Conservation (phyloP, 768 basidiomycete genomes). For the Clitopilus passeckerianus region DNA sequence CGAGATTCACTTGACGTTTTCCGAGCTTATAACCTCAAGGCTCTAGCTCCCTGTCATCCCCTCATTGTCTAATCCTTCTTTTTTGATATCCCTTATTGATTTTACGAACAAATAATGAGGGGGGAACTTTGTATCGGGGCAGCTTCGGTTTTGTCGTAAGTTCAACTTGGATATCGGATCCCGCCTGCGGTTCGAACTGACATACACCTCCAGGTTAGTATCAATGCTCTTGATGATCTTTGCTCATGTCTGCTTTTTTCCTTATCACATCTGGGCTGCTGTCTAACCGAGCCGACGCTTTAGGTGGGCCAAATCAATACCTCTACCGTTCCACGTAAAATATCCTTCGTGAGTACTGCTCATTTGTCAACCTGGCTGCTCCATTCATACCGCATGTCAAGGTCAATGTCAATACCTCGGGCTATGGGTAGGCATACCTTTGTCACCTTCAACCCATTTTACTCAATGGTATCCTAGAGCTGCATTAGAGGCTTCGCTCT, state of each 20-base stretch:
- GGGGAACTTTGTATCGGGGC: slow-evolving; percentile 75
- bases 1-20: neutral
- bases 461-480: slow-evolving; percentile 27
- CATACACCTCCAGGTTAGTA: slow-evolving; percentile 26
- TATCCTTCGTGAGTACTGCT: slow-evolving; percentile 58
- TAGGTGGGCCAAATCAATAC: slow-evolving; percentile 84
- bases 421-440: slow-evolving; percentile 51
- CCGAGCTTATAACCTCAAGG: slow-evolving; percentile 8
- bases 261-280: slow-evolving; percentile 7
- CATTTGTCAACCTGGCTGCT: slow-evolving; percentile 2
- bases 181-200: slow-evolving; percentile 12
- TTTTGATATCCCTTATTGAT: slow-evolving; percentile 11
- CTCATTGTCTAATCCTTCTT: slow-evolving; percentile 9
- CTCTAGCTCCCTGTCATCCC: slow-evolving; percentile 13
- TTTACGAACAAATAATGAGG: slow-evolving; percentile 39
- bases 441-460: slow-evolving; percentile 1
- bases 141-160: slow-evolving; percentile 71
- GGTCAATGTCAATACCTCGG: slow-evolving; percentile 52
- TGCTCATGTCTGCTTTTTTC: slow-evolving; percentile 56
- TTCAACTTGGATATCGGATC: slow-evolving; percentile 14
- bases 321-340: slow-evolving; percentile 61
- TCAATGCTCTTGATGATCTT: slow-evolving; percentile 70
- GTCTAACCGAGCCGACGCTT: slow-evolving; percentile 18
- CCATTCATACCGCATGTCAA: slow-evolving; percentile 39
- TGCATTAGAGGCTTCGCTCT: slow-evolving; percentile 42